A percentile compares a stretch with the other conserved stretches of the same genome.
phyloP scores from a whole-genome alignment of 768 basidiomycete species.

The Russula compacta region DNA sequence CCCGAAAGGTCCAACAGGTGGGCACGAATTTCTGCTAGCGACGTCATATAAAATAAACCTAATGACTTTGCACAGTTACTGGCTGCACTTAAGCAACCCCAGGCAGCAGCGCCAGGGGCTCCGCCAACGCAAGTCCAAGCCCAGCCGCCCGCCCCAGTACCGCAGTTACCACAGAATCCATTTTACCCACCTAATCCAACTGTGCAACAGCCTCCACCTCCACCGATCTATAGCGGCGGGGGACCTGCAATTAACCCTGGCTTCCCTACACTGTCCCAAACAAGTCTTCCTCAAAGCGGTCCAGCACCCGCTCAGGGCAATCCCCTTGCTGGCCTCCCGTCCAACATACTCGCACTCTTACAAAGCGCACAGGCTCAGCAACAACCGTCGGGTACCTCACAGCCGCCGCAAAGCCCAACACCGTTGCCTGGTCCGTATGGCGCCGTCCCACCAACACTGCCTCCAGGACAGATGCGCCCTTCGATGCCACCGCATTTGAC shows the following conservation, averaged over 20 bases:
- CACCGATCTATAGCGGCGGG: constrained; percentile 11
- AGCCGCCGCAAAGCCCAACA: constrained; percentile 12
- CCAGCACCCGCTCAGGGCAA: constrained; percentile 7
- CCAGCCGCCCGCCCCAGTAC: constrained; percentile 20
- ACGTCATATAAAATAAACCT: not conserved
- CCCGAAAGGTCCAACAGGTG: constrained; percentile 75
- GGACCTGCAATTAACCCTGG: constrained; percentile 16
- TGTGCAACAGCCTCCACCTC: constrained; percentile 24
- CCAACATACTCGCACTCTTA: constrained; percentile 18
- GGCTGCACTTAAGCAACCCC: constrained; percentile 71
- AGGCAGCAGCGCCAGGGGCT: constrained; percentile 31
- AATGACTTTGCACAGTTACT: constrained; percentile 37
- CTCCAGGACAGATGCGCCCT: constrained; percentile 38
- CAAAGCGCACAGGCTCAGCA: constrained; percentile 18
- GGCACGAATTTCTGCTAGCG: not conserved
- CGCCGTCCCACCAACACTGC: constrained; percentile 22
- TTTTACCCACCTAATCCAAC: constrained; percentile 39
- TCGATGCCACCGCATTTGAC: constrained; percentile 38
- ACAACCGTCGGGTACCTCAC: constrained; percentile 18
- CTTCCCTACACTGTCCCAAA: constrained; percentile 15
- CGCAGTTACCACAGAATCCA: constrained; percentile 23
- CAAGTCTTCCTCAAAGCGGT: constrained; percentile 10
- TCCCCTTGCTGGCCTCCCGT: constrained; percentile 11
- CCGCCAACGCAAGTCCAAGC: constrained; percentile 29
- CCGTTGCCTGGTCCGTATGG: constrained; percentile 9